phyloP scores from a whole-genome alignment of 371 early-diverging fungal species.

The Lichtheimia ramosa region DNA sequence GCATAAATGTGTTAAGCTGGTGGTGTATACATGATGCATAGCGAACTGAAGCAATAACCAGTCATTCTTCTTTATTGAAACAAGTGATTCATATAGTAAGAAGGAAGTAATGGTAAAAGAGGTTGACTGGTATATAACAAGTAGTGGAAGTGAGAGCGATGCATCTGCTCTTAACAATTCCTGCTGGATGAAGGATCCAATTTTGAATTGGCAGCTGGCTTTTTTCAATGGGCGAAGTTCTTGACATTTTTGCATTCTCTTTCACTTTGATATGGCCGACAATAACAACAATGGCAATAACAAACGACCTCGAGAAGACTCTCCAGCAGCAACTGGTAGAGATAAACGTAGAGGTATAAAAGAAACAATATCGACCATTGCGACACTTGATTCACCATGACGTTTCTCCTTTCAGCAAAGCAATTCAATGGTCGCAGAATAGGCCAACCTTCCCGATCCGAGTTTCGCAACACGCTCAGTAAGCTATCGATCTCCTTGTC shows the following conservation, averaged over 20 bases:
- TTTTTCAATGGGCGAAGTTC: background rate
- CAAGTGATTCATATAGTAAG: too few species aligned
- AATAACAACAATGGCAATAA: background rate
- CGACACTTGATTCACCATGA: background rate
- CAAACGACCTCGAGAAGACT: background rate
- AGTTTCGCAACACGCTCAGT: background rate
- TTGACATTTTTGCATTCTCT: background rate
- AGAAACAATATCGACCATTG: background rate
- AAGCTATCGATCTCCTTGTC: background rate
- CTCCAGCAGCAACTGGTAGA: background rate
- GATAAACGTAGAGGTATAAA: constrained; percentile 1
- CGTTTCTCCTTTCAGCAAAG: background rate
- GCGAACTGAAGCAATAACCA: too few species aligned
- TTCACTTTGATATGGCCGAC: background rate
- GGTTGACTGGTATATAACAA: too few species aligned
- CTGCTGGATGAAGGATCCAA: too few species aligned
- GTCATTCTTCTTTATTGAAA: too few species aligned
- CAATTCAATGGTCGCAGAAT: background rate
- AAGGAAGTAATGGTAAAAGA: too few species aligned
- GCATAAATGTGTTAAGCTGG: too few species aligned
- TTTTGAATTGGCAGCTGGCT: too few species aligned
- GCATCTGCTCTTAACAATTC: too few species aligned
- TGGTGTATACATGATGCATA: too few species aligned
- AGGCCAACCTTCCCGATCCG: background rate
- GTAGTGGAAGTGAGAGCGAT: too few species aligned